Percentiles rank a stretch among this genome's conserved stretches.
Conservation (phyloP, 345 rosid species). For the Citrus mangshanensis region DNA sequence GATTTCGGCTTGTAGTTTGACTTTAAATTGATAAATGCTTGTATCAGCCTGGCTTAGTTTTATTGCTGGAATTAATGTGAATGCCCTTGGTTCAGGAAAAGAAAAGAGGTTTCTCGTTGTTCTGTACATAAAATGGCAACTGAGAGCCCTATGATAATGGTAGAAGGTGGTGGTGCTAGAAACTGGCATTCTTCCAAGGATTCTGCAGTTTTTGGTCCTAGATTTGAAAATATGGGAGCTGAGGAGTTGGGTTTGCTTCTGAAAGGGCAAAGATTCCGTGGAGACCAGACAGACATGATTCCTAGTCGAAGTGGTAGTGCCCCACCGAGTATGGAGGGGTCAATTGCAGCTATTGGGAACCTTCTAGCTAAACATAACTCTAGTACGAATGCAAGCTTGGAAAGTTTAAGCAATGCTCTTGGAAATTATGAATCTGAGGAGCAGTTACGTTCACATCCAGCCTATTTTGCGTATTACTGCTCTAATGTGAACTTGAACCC, state of each 20-base stretch:
- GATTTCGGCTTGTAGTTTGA: not conserved
- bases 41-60: not conserved
- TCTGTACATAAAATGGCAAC: conserved; percentile 56
- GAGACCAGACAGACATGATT: conserved; percentile 35
- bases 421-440: conserved; percentile 67
- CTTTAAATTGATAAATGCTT: not conserved
- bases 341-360: conserved; percentile 73
- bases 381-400: conserved; percentile 41
- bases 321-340: conserved; percentile 97
- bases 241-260: conserved; percentile 75
- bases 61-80: conserved; percentile 13
- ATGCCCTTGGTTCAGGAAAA: conserved; percentile 23
- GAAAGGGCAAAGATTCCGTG: conserved; percentile 55
- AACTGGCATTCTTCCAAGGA: conserved; percentile 63
- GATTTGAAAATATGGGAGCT: conserved; percentile 50
- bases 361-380: conserved; percentile 63
- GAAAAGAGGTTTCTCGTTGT: conserved; percentile 18
- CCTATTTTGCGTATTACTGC: conserved; percentile 70
- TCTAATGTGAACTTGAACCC: conserved; percentile 88
- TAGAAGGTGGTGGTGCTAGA: conserved; percentile 55
- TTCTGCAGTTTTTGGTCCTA: conserved; percentile 47
- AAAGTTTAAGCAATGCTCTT: conserved; percentile 51
- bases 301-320: conserved; percentile 96
- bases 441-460: conserved; percentile 77
- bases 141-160: conserved; percentile 78